Evolutionary conservation across 2,329 filamentous ascomycete genomes (phyloP).

Genomic region (Grosmannia clavigera): DNA sequence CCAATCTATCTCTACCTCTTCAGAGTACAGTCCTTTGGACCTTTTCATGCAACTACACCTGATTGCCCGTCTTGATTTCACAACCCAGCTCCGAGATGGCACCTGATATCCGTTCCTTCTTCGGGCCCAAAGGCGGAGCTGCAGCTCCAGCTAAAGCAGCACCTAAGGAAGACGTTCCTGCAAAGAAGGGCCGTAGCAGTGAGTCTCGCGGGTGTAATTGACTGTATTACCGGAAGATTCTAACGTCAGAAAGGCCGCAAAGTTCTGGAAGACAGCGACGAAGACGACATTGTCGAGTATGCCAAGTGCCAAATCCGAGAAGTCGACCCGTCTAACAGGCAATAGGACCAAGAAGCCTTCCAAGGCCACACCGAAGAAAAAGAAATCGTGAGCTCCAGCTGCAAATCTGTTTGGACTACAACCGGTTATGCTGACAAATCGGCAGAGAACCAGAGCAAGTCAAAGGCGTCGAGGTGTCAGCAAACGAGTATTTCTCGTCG

Average conservation of each 20-base stretch:
- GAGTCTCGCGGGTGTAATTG: neutral
- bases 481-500: slow-evolving; percentile 44
- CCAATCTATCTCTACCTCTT: neutral
- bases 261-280: slow-evolving; percentile 16
- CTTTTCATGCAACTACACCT: neutral
- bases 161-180: slow-evolving; percentile 15
- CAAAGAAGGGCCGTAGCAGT: slow-evolving; percentile 16
- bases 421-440: neutral
- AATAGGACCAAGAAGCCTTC: slow-evolving; percentile 42
- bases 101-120: slow-evolving; percentile 61
- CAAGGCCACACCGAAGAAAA: slow-evolving; percentile 40
- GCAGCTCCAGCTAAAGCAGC: slow-evolving; percentile 25
- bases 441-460: slow-evolving; percentile 25
- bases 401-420: neutral
- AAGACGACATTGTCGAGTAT: slow-evolving; percentile 18
- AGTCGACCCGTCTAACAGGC: neutral
- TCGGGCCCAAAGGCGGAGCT: slow-evolving; percentile 47
- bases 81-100: slow-evolving; percentile 37
- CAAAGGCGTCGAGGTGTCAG: slow-evolving; percentile 38
- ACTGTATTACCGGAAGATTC: neutral
- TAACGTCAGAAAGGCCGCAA: slow-evolving; percentile 15
- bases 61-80: neutral
- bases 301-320: slow-evolving; percentile 12
- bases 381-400: slow-evolving; percentile 30
- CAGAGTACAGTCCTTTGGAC: neutral